A percentile compares a stretch with the other conserved stretches of the same genome.
Conservation (phyloP, 345 rosid species). For the Raphanus raphanistrum region DNA sequence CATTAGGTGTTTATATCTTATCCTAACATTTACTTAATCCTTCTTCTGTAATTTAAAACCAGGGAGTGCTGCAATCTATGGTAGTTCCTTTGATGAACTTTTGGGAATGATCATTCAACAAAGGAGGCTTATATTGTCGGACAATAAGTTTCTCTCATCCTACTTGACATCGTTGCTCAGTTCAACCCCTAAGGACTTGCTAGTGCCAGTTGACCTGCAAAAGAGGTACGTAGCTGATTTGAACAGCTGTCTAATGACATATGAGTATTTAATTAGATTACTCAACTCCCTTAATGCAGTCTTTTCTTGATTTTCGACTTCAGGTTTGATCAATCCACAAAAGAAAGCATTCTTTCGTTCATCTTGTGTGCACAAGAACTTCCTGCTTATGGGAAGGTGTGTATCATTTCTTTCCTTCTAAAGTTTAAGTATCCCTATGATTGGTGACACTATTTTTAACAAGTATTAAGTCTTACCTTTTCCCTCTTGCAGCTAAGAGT, state of each 20-base stretch:
- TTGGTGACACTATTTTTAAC: background rate
- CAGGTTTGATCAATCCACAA: constrained; percentile 71
- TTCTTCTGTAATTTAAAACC: constrained; percentile 19
- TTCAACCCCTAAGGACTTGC: constrained; percentile 49
- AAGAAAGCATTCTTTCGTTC: constrained; percentile 60
- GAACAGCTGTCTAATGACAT: constrained; percentile 5
- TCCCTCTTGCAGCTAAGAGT: constrained; percentile 63
- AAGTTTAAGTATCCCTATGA: background rate
- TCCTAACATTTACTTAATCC: constrained; percentile 1
- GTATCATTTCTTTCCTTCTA: constrained; percentile 1
- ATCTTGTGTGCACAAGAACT: constrained; percentile 52
- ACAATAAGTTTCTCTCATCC: constrained; percentile 67
- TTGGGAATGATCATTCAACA: constrained; percentile 76
- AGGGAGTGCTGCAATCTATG: constrained; percentile 72
- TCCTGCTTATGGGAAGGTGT: constrained; percentile 77
- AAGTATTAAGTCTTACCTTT: background rate
- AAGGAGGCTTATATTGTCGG: constrained; percentile 70
- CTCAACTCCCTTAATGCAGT: background rate
- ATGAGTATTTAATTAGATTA: background rate
- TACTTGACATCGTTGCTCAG: constrained; percentile 73
- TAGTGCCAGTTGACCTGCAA: constrained; percentile 66
- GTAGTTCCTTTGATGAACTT: constrained; percentile 63
- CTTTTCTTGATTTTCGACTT: constrained; percentile 22
- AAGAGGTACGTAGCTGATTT: constrained; percentile 52
- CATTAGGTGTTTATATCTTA: constrained; percentile 4